Percentiles rank a stretch among this genome's conserved stretches.
These are phyloP conservation scores for Nicotiana rustica DNA, from an alignment of 305 asterid genomes.

Conservation along the genomic window DNA sequence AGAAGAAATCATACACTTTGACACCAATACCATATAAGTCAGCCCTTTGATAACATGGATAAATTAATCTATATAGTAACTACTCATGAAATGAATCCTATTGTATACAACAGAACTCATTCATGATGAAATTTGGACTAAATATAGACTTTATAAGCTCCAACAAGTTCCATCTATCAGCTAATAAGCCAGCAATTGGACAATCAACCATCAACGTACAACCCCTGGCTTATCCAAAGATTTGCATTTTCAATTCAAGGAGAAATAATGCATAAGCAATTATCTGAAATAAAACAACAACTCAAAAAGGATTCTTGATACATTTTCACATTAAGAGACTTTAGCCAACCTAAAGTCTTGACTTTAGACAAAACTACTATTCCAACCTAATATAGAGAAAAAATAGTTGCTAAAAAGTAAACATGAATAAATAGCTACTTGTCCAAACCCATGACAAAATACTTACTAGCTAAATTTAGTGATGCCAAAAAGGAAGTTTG, in stretches of 20 bases:
- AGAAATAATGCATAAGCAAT: neutral
- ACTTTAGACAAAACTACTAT: neutral
- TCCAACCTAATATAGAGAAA: no score
- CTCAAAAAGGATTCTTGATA: no score
- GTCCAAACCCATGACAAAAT: no score
- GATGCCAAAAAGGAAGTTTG: no score
- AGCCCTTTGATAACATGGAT: no score
- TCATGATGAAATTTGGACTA: neutral
- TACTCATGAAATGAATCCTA: no score
- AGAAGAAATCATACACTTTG: no score
- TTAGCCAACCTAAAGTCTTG: neutral
- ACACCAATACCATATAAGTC: no score
- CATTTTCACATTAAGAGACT: neutral
- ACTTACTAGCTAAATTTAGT: no score
- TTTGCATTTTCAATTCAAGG: constrained; percentile 1
- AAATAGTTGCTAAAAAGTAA: no score
- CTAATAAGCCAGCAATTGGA: neutral
- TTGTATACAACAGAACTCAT: neutral
- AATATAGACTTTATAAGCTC: neutral
- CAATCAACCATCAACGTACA: neutral
- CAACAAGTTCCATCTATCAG: constrained; percentile 1
- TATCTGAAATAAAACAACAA: neutral
- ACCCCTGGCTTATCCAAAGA: neutral
- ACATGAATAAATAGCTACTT: no score
- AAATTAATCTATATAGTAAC: no score